Evolutionary conservation across 148 eudicot genomes (phyloP), one percentile per base, ranked within the genome.

Genomic region (Selenicereus undatus): DNA sequence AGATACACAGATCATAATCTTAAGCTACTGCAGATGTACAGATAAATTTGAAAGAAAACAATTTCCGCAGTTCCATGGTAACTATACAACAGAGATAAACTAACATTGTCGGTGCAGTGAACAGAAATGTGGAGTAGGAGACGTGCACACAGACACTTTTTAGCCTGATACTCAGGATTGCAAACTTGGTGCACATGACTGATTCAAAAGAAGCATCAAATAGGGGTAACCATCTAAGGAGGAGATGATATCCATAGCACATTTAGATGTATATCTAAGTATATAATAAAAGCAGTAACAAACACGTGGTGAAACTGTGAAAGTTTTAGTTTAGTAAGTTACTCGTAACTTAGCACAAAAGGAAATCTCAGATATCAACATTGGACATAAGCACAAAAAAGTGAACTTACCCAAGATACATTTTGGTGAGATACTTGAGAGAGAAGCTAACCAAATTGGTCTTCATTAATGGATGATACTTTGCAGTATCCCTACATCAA

Each of bases 391-490:
- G 17, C 20, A 24, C 11, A 45, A 5, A 52, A 60, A 62, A 72
- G 43, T 60, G 12, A 35, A 75, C 87, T 88, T 90, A 85, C 97
- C 97, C 94, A 20, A 93, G 93, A 82, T 89, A 93, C 76, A 81
- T 87, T 83, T 85, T 82, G 3, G 91, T 86, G 20, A 90, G 86
- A 84, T 91, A 87, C 79, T 90, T 90, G 45, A 93, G 94, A 18
- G 94, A 91, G 89, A 91, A 91, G 92, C 97, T 91, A 64, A 89
- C 91, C 79, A 91, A 64, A 85, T 91, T 93, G 73, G 97, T 91
- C 83, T 93, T 93, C 97, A 93, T 90, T 18, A 91, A 77, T 32
- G 94, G 94, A 73, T 80, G 87, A 76, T 93, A 91, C 74, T 83
- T 88, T 58, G 97, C 93, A 42, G 91, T 91, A 85, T 93, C 97